A percentile compares a stretch with the other conserved stretches of the same genome.
These are phyloP conservation scores for Colletotrichum echinochloae DNA, from an alignment of 2,329 filamentous ascomycete species.

Conservation along the genomic window DNA sequence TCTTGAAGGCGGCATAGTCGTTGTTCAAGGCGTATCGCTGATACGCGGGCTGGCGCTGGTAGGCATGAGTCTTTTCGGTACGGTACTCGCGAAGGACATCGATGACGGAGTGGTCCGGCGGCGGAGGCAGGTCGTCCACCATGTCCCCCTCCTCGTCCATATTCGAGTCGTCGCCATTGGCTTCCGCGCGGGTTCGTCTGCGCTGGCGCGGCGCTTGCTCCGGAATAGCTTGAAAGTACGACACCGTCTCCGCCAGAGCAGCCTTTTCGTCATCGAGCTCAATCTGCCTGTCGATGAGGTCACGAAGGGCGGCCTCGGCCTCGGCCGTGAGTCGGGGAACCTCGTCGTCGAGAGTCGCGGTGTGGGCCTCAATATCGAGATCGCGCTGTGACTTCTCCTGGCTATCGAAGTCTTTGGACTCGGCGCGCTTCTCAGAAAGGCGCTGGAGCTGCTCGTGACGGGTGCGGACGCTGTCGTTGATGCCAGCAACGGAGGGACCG, in stretches of 20 bases:
- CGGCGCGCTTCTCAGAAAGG: slow-evolving; percentile 51
- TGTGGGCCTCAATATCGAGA: slow-evolving; percentile 53
- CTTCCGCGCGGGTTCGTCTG: slow-evolving; percentile 37
- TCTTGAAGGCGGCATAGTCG: slow-evolving; percentile 70
- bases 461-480: slow-evolving; percentile 61
- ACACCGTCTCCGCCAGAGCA: slow-evolving; percentile 52
- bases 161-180: slow-evolving; percentile 37
- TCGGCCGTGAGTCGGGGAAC: slow-evolving; percentile 58
- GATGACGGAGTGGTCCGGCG: slow-evolving; percentile 45
- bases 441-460: slow-evolving; percentile 51
- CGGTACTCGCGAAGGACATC: slow-evolving; percentile 53
- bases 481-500: slow-evolving; percentile 58
- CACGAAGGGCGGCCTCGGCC: slow-evolving; percentile 61
- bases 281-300: slow-evolving; percentile 61
- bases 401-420: slow-evolving; percentile 46
- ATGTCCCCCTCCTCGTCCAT: slow-evolving; percentile 43
- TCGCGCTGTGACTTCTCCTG: slow-evolving; percentile 52
- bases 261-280: slow-evolving; percentile 62
- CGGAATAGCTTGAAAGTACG: slow-evolving; percentile 34
- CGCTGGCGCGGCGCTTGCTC: slow-evolving; percentile 38
- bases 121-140: slow-evolving; percentile 43
- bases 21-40: slow-evolving; percentile 68
- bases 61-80: slow-evolving; percentile 55
- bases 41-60: slow-evolving; percentile 55
- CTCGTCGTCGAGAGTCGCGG: slow-evolving; percentile 52